These are phyloP conservation scores for Lentinula detonsa DNA, from an alignment of 768 basidiomycete species.

Conservation along the genomic window DNA sequence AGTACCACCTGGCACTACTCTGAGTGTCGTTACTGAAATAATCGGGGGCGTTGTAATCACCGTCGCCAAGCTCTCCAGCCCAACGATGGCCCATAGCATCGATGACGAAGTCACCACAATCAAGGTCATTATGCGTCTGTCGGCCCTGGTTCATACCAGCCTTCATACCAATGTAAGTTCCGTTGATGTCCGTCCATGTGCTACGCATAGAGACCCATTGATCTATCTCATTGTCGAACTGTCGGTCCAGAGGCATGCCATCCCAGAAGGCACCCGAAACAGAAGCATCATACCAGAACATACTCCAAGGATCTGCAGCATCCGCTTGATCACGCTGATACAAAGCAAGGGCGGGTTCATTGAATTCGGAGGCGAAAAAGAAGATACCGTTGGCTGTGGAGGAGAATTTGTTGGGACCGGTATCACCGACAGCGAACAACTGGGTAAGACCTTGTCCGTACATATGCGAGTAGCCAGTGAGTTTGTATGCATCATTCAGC, in stretches of 20 bases:
- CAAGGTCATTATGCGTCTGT: constrained; percentile 94
- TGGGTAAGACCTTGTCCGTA: constrained; percentile 79
- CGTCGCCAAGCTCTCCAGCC: constrained; percentile 93
- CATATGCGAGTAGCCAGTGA: constrained; percentile 88
- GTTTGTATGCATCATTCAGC: constrained; percentile 50
- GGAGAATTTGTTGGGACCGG: constrained; percentile 92
- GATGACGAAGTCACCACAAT: constrained; percentile 91
- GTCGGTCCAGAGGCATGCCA: constrained; percentile 70
- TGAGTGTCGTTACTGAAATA: constrained; percentile 82
- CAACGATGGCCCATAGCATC: constrained; percentile 92
- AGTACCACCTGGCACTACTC: constrained; percentile 71
- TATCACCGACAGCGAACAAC: constrained; percentile 78
- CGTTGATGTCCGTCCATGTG: constrained; percentile 85
- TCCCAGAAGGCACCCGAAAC: constrained; percentile 91
- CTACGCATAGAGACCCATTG: constrained; percentile 92
- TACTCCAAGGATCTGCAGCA: constrained; percentile 76
- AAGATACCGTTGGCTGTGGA: constrained; percentile 88
- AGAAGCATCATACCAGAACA: constrained; percentile 91
- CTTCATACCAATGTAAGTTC: constrained; percentile 85
- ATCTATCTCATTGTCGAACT: constrained; percentile 66
- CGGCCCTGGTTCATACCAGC: constrained; percentile 75
- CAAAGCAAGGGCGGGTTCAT: constrained; percentile 69
- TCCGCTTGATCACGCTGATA: constrained; percentile 90
- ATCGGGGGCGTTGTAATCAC: constrained; percentile 62
- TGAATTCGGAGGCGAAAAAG: constrained; percentile 66